Conservation (phyloP, 1,284 basidiomycete genomes). For the Melampsora larici-populina region DNA sequence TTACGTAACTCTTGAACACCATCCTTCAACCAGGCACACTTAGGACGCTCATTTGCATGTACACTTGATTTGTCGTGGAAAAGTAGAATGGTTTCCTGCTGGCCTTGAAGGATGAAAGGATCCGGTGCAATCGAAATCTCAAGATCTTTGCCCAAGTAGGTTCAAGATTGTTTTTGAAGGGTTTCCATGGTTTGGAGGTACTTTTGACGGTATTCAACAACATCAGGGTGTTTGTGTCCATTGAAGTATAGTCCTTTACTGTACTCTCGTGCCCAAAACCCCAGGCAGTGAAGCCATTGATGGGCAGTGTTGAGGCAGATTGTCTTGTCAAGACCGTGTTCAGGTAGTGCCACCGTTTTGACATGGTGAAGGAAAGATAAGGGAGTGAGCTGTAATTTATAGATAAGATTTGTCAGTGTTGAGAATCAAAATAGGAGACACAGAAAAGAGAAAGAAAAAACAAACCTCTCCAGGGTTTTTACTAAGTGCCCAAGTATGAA, state of each 20-base stretch:
- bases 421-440: background rate
- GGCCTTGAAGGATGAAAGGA: background rate
- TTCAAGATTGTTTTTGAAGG: background rate
- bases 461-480: constrained; percentile 12
- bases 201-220: background rate
- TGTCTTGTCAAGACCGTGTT: background rate
- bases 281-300: background rate
- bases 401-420: background rate
- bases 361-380: background rate
- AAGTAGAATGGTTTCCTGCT: background rate
- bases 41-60: constrained; percentile 13
- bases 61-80: constrained; percentile 12
- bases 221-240: no score
- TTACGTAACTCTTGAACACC: background rate
- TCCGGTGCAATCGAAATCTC: no score
- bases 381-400: constrained; percentile 9
- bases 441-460: background rate
- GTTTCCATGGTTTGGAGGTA: background rate
- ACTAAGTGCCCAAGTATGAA: constrained; percentile 11
- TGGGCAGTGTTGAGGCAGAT: background rate
- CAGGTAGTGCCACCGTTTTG: background rate
- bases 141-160: constrained; percentile 6
- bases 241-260: no score
- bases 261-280: no score
- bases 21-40: background rate